These are phyloP conservation scores for Ceratobasidium sp. DNA, from an alignment of 1,284 basidiomycete genomes.

Conservation along the genomic window DNA sequence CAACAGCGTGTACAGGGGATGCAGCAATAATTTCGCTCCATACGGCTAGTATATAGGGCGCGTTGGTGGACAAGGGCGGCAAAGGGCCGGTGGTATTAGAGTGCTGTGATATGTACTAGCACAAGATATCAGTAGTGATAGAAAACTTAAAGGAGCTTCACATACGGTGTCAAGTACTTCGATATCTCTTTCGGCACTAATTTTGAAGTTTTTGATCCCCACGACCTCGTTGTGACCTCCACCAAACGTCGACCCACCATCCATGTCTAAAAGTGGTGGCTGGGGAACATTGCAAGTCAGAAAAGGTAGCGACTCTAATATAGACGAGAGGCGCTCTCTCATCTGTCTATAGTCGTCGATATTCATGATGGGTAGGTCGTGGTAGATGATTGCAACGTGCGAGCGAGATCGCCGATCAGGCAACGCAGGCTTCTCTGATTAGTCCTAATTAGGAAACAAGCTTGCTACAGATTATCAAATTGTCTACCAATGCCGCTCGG, in stretches of 20 bases:
- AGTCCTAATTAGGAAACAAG: conserved; percentile 20
- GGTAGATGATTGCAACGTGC: conserved; percentile 15
- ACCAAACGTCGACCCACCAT: conserved; percentile 17
- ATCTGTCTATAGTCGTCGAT: conserved; percentile 45
- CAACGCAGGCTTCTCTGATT: conserved; percentile 18
- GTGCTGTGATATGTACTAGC: conserved; percentile 40
- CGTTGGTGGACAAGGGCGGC: conserved; percentile 74
- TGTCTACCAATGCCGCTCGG: conserved; percentile 57
- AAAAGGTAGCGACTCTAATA: conserved; percentile 31
- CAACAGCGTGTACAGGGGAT: conserved; percentile 70
- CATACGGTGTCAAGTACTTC: conserved; percentile 44
- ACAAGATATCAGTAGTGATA: neutral
- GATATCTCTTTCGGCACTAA: conserved; percentile 46
- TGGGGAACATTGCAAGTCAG: conserved; percentile 19
- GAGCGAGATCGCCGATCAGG: conserved; percentile 21
- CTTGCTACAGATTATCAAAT: no score
- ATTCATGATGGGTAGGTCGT: conserved; percentile 21
- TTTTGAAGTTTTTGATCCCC: conserved; percentile 46
- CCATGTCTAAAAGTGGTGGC: conserved; percentile 38
- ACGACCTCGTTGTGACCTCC: conserved; percentile 36
- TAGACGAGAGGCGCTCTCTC: conserved; percentile 34
- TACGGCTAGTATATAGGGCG: conserved; percentile 78
- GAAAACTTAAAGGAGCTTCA: no score
- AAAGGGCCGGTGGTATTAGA: conserved; percentile 51
- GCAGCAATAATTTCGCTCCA: conserved; percentile 81